Percentiles rank a stretch among this genome's conserved stretches.
phyloP scores from a whole-genome alignment of 1,284 basidiomycete species.

The Trichosporon asahii region DNA sequence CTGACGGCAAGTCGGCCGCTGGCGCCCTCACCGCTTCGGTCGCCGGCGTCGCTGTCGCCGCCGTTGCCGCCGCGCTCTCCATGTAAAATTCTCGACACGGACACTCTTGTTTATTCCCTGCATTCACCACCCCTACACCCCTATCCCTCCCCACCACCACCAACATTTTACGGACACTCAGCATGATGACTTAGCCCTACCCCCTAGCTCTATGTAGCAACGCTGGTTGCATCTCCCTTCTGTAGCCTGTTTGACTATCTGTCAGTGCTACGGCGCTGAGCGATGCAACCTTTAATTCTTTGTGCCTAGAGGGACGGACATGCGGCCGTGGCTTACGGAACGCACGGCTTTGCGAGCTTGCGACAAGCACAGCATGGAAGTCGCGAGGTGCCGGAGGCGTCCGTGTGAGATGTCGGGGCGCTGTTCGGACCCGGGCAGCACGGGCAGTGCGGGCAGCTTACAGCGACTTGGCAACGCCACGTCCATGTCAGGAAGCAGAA shows the following conservation, averaged over 20 bases:
- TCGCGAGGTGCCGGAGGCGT: too few species aligned
- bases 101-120: conserved; percentile 5
- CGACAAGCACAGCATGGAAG: too few species aligned
- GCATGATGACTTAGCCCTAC: background rate
- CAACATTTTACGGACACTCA: background rate
- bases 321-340: too few species aligned
- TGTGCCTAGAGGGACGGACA: background rate
- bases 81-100: conserved; percentile 8
- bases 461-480: too few species aligned
- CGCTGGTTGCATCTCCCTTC: background rate
- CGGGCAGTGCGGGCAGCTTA: too few species aligned
- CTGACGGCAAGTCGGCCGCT: background rate
- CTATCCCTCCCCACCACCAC: too few species aligned
- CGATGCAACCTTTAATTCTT: background rate
- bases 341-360: too few species aligned
- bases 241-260: background rate
- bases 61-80: conserved; percentile 10
- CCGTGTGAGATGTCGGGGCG: too few species aligned
- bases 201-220: background rate
- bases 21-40: conserved; percentile 8
- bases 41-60: conserved; percentile 7
- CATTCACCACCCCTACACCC: background rate
- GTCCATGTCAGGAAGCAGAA: too few species aligned
- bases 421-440: too few species aligned
- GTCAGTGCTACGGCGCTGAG: background rate